Evolutionary conservation across 148 eudicot species (phyloP), one percentile per base, ranked within the genome.

Genomic region (Camellia lanceoleosa): DNA sequence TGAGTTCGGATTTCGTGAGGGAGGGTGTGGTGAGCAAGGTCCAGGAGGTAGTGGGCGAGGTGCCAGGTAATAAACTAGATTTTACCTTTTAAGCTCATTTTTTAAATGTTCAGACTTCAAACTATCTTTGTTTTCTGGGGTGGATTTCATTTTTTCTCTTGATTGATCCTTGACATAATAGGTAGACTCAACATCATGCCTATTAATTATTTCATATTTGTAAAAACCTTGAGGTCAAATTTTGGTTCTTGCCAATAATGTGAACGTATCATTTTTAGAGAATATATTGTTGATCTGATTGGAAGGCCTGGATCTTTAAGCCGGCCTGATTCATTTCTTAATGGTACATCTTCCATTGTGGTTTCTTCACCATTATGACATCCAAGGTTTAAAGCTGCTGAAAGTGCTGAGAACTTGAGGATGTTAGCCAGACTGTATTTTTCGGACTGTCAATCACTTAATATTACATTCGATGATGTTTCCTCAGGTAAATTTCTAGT

Each of bases 291-390:
- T 75, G 85, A 83, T 74, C 67, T 79, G 42, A 67, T 83, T 68
- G 82, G 76, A 70, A 74, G 59, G 67, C 85, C 85, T 6, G 85
- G 85, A 74, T 79, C 74, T 60, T 75, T 83, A 49, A 55, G 68
- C 73, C 79, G 44, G 19, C 85, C 85, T 52, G 79, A 79, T 74
- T 79, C 85, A n/a, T 65, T 79, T 41, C 49, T 68, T 49, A 83
- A 83, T 41, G 82, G 82, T 79, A 54, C 68, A 79, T 59, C 82
- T 79, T 83, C 82, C 3, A 19, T 68, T 44, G 76, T 62, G 74
- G 77, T 83, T 59, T 83, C 74, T 79, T 79, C 85, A 52, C 85
- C 85, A 59, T 75, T 83, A 70, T 75, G 79, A 67, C 73, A 73
- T 71, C 85, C 85, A n/a, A 68, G 62, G 41, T 78, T 51, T 76